Percentiles rank a stretch among this genome's conserved stretches.
Evolutionary conservation across 2,329 filamentous ascomycete genomes (phyloP).

Genomic region (Blastomyces silverae): DNA sequence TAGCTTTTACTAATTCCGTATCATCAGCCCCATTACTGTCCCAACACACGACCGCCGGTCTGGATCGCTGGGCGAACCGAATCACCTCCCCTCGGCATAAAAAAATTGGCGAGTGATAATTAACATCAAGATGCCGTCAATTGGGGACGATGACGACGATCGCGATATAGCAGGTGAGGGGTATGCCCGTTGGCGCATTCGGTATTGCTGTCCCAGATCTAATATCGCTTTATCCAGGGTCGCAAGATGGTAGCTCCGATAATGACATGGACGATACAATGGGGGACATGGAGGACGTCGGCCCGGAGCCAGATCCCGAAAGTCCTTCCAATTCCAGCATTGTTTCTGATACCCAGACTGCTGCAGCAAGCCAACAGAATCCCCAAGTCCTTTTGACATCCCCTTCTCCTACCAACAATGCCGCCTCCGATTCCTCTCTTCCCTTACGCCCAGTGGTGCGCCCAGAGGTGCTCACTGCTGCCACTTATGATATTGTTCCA

Average conservation of each 20-base stretch:
- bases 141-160: conserved; percentile 38
- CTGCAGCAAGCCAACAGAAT: conserved; percentile 35
- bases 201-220: background rate
- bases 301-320: conserved; percentile 25
- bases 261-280: conserved; percentile 45
- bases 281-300: conserved; percentile 37
- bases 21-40: background rate
- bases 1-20: background rate
- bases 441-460: conserved; percentile 57
- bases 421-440: conserved; percentile 25
- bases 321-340: conserved; percentile 39
- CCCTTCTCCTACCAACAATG: conserved; percentile 37
- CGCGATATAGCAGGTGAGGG: conserved; percentile 36
- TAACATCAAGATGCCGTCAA: conserved; percentile 27
- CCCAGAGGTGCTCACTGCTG: conserved; percentile 69
- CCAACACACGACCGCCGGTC: background rate
- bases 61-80: too few species aligned
- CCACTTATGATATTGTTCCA: conserved; percentile 87
- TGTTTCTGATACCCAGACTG: conserved; percentile 24
- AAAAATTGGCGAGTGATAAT: background rate
- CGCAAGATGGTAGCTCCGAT: conserved; percentile 45
- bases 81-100: background rate
- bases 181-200: background rate
- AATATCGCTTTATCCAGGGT: conserved; percentile 30
- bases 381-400: conserved; percentile 46